Base-by-base conservation (phyloP, 2,329 filamentous ascomycete species). In the Pseudogymnoascus sp. region DNA sequence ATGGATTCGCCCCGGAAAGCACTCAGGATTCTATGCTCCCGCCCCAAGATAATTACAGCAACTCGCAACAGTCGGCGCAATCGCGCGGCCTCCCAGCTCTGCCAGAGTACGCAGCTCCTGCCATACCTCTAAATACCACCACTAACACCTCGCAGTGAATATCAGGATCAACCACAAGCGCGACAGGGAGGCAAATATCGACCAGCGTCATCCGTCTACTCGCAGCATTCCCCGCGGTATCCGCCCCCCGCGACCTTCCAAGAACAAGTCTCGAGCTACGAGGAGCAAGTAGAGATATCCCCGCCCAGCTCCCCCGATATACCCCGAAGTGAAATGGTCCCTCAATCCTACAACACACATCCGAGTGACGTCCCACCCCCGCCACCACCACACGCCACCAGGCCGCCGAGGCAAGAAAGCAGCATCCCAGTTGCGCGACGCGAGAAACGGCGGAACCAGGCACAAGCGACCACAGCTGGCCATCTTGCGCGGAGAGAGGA, bases 121-220 rank as follows among this genome's bases (percentile, higher is more conserved):
- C 25, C n/a, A 28, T 30, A 4, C 18, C 20, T 14, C 18, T 11
- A 32, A 2, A 16, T 32, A 4, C 37, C n/a, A 32, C n/a, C 4
- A 7, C 25, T 50, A 3, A 35, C 30, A 43, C 14, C 28, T 5
- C 43, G 28, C 64, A 63, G 61, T 61, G 43, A 62, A 62, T 61
- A 63, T 64, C 16, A 50, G 62, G 14, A 57, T 50, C 47, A 62
- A 64, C 28, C 59, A 62, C 41, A 47, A 62, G 54, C 61, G 58
- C 60, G 63, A 66, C 62, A 71, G 74, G 34, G 47, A 32, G 47
- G 47, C 47, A 70, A 68, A 60, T 74, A 73, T 64, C 79, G 80
- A 39, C 79, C 80, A n/a, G 66, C 76, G 6, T 87, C 85, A 32
- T 87, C 86, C 14, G 66, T 85, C 54, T 87, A 88, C 70, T 84